Percentiles rank a stretch among this genome's conserved stretches.
phyloP scores from a whole-genome alignment of 208 protist genomes.

The Wallacemonas sp. region DNA sequence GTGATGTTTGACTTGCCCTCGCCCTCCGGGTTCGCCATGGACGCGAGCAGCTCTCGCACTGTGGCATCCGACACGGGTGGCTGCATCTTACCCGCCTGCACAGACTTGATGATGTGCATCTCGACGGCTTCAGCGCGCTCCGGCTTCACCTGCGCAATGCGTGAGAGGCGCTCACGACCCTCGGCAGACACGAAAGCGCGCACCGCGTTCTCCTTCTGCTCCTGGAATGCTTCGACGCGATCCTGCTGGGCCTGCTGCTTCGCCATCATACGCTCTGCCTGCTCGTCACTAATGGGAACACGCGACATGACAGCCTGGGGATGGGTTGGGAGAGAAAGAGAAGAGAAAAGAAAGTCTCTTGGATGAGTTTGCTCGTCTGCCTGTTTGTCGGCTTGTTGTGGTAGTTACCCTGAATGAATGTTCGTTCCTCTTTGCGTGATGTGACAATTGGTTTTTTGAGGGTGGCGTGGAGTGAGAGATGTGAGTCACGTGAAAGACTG shows the following conservation, averaged over 20 bases:
- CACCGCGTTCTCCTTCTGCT: conserved; percentile 90
- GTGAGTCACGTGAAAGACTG: too few relatives aligned
- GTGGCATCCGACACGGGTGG: conserved; percentile 83
- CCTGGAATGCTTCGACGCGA: conserved; percentile 59
- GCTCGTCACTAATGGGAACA: conserved; percentile 86
- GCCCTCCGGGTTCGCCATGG: conserved; percentile 53
- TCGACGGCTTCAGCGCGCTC: conserved; percentile 84
- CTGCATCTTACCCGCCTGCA: conserved; percentile 86
- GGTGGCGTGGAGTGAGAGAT: too few relatives aligned
- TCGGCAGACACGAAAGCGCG: conserved; percentile 84
- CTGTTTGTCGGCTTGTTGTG: conserved; percentile 10
- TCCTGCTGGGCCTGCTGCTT: conserved; percentile 89
- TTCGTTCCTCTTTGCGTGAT: too few relatives aligned
- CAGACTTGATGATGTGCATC: conserved; percentile 88
- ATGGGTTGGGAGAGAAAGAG: too few relatives aligned
- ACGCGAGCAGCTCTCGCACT: conserved; percentile 76
- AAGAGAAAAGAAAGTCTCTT: background rate
- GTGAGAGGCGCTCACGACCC: conserved; percentile 87
- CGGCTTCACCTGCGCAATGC: conserved; percentile 86
- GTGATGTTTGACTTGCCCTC: conserved; percentile 76
- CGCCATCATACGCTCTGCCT: conserved; percentile 89
- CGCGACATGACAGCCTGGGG: too few relatives aligned
- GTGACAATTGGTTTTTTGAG: too few relatives aligned
- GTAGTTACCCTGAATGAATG: too few relatives aligned
- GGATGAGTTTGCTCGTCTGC: background rate